Evolutionary conservation across 805 yeast genomes (phyloP).

Genomic region (Candida andamanensis): DNA sequence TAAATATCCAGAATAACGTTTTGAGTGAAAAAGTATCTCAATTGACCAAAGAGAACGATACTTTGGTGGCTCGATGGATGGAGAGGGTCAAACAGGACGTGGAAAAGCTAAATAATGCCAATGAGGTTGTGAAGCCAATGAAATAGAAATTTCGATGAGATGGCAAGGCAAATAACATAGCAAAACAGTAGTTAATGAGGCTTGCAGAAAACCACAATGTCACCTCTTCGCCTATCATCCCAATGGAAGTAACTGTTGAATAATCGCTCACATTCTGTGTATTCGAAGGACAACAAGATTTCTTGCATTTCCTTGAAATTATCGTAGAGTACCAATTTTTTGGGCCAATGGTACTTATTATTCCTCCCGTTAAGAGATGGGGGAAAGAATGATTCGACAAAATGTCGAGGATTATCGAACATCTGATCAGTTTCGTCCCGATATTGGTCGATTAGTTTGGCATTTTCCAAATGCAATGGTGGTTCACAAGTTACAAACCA

Average conservation of each 20-base stretch:
- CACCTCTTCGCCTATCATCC: conserved; percentile 78
- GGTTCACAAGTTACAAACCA: conserved; percentile 94
- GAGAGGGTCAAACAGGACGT: conserved; percentile 48
- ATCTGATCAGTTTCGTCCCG: conserved; percentile 85
- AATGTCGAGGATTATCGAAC: conserved; percentile 60
- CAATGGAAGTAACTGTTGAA: conserved; percentile 84
- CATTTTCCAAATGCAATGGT: conserved; percentile 47
- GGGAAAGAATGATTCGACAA: conserved; percentile 53
- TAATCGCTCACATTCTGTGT: conserved; percentile 46
- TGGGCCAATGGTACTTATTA: conserved; percentile 50
- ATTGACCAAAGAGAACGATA: conserved; percentile 46
- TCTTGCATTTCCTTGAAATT: conserved; percentile 45
- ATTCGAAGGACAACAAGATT: conserved; percentile 37
- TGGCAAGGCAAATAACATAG: no score
- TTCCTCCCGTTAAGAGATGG: conserved; percentile 4
- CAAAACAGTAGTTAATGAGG: no score
- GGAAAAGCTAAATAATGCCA: conserved; percentile 50
- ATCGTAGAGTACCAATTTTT: conserved; percentile 68
- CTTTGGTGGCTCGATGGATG: conserved; percentile 44
- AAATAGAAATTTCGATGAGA: not conserved
- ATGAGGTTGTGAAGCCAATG: conserved; percentile 14
- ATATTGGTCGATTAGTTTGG: conserved; percentile 41
- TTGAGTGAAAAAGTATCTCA: conserved; percentile 30
- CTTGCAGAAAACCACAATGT: conserved; percentile 56
- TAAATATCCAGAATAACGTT: conserved; percentile 54